Evolutionary conservation across 805 yeast genomes (phyloP), one percentile per base, ranked within the genome.

Genomic region (Myxozyma geophila): DNA sequence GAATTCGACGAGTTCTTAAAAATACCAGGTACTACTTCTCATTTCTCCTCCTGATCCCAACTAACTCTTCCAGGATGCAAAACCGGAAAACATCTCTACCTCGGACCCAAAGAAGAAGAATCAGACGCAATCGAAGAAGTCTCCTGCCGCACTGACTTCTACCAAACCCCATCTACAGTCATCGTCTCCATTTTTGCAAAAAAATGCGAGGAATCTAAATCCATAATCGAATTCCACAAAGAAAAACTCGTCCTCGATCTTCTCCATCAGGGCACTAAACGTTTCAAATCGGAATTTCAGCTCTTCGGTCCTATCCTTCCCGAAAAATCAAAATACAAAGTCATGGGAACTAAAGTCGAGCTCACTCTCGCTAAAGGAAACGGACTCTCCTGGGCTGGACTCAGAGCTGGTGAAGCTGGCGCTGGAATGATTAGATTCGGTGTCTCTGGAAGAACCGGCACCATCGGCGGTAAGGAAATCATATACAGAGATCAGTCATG

Each of bases 361-460:
- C 48, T 70, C 40, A 61, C 68, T n/a, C 54, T 70, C 1, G 49
- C 54, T 3, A 70, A 70, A 36, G 69, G 62, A 1, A 61, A 66
- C 39, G 72, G 72, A 4, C 37, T 58, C 13, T 66, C 72, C 6
- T 70, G 72, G 72, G 61, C 58, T 19, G 70, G 71, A 7, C 41
- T 70, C 21, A 60, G 70, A 10, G 70, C 70, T 8, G 72, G 72
- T 12, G 72, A 70, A 50, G 44, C 58, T 5, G 71, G 72, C n/a
- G 69, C 67, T 6, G 72, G 72, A 13, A 70, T 68, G 71, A 70
- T 70, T 36, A 12, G 71, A 43, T 70, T 70, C 36, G 72, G 72
- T 13, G 72, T 70, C 15, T 54, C 59, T 10, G 72, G 72, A 17
- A 58, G 72, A 19, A 70, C 72, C 2, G 72, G 72, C 8, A 70